Evolutionary conservation across 1,139 yeast genomes (phyloP).

Genomic region (Sugiyamaella pinicola): DNA sequence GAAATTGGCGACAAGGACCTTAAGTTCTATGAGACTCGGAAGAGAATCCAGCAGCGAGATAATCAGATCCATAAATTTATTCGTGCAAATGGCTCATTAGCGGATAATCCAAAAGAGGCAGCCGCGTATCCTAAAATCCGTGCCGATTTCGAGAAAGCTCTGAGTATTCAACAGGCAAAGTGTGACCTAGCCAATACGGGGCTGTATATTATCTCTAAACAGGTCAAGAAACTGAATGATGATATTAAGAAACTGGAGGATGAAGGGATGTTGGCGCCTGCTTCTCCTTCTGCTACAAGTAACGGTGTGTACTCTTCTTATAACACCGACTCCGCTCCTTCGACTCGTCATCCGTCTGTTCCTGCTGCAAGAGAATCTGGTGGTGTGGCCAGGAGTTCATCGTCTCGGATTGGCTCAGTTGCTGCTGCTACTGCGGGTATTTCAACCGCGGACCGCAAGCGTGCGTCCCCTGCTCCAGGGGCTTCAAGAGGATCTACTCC

Average conservation of each 20-base stretch:
- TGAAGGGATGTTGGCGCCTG: slow-evolving; percentile 71
- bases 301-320: slow-evolving; percentile 16
- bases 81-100: slow-evolving; percentile 77
- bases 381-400: slow-evolving; percentile 12
- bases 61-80: slow-evolving; percentile 79
- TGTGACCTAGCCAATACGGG: slow-evolving; percentile 81
- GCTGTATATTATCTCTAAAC: slow-evolving; percentile 71
- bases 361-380: slow-evolving; percentile 16
- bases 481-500: slow-evolving; percentile 26
- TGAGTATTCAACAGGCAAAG: slow-evolving; percentile 73
- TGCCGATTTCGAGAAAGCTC: slow-evolving; percentile 64
- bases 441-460: slow-evolving; percentile 15
- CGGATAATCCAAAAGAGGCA: slow-evolving; percentile 81
- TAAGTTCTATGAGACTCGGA: slow-evolving; percentile 65
- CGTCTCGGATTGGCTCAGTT: slow-evolving; percentile 10
- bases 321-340: slow-evolving; percentile 21
- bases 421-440: not conserved
- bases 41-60: slow-evolving; percentile 72
- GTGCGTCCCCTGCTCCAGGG: slow-evolving; percentile 25
- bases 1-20: slow-evolving; percentile 75
- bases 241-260: slow-evolving; percentile 75
- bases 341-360: slow-evolving; percentile 23
- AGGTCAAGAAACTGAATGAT: slow-evolving; percentile 68
- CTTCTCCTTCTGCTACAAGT: slow-evolving; percentile 19
- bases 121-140: slow-evolving; percentile 66